Base-by-base conservation (phyloP, 1,139 yeast genomes). In the Kodamaea suecica region DNA sequence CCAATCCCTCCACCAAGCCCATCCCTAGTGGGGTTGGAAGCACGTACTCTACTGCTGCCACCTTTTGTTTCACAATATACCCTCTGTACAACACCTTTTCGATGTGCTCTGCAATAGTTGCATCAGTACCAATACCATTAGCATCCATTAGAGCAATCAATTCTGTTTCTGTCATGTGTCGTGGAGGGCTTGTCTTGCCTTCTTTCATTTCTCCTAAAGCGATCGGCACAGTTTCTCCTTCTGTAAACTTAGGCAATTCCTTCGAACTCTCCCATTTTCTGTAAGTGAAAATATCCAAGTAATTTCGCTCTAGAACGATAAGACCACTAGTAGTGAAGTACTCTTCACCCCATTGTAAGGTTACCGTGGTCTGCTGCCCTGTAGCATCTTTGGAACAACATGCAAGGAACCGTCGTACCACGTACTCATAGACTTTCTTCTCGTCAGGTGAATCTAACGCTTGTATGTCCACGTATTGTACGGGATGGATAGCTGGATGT, bases 401-500 rank as follows among this genome's bases (percentile, higher is more conserved):
- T 0, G 97, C 99, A 29, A 94, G 57, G 50, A 88, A 94, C 38
- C 94, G 80, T 36, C 97, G 69, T 1, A 84, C 86, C 2, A 94
- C 80, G 50, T 85, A 88, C 52, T 87, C 95, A 55, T 90, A 92
- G 0, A 94, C 92, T 43, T 76, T 80, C 50, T 74, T 74, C 45
- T 85, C 85, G 31, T 72, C 75, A 1, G 67, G 63, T 4, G 62
- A 61, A 14, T 65, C 50, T 4, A 66, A 58, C 4, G 56, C 37
- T 12, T 57, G 57, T 23, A 66, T 55, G 2, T 64, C 55, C 3
- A 64, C 69, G 42, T 56, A 70, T 27, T 73, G 69, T 11, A 92
- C 82, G 0, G 99, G 99, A 55, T 94, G 97, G 40, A 94, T 94
- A 0, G 99, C 97, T 3, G 98, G 98, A 71, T 94, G 99, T 14